Evolutionary conservation across 2,329 filamentous ascomycete species (phyloP).

Genomic region (Clonostachys rosea): DNA sequence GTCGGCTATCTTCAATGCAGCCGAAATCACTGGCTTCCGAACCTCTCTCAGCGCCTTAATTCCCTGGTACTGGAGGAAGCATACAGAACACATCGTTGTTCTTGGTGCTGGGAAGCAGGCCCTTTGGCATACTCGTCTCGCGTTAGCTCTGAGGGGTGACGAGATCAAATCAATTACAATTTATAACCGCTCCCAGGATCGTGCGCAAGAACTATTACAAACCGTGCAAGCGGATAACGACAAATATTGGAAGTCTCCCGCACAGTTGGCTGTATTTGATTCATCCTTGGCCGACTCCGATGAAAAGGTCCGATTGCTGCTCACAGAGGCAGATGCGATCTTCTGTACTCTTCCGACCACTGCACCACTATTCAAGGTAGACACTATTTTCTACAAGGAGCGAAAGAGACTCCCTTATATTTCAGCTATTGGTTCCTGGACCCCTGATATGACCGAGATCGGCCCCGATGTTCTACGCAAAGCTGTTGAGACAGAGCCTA

Average conservation of each 20-base stretch:
- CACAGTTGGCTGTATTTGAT: constrained; percentile 2
- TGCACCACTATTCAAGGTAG: constrained; percentile 15
- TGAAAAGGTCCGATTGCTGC: constrained; percentile 7
- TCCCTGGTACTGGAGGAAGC: constrained; percentile 38
- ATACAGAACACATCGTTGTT: constrained; percentile 13
- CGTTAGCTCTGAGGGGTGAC: constrained; percentile 41
- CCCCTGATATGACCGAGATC: constrained; percentile 23
- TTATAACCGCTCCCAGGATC: constrained; percentile 20
- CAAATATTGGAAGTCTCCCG: constrained; percentile 2
- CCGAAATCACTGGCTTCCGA: constrained; percentile 65
- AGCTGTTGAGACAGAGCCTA: constrained; percentile 8
- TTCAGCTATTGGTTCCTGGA: constrained; percentile 21
- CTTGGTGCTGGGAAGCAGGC: constrained; percentile 13
- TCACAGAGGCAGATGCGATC: constrained; percentile 13
- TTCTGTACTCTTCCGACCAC: constrained; percentile 24
- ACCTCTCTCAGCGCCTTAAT: constrained; percentile 61
- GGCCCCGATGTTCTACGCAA: constrained; percentile 17
- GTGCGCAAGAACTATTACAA: constrained; percentile 12
- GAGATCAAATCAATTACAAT: constrained; percentile 18
- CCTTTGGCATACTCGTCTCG: constrained; percentile 65
- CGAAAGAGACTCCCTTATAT: constrained; percentile 15
- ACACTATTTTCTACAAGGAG: constrained; percentile 11
- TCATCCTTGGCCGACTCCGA: constrained; percentile 7
- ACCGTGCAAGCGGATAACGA: constrained; percentile 5
- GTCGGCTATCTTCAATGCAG: constrained; percentile 60